These are phyloP conservation scores for Tephrocybe sp. DNA, from an alignment of 768 basidiomycete species.

Conservation along the genomic window DNA sequence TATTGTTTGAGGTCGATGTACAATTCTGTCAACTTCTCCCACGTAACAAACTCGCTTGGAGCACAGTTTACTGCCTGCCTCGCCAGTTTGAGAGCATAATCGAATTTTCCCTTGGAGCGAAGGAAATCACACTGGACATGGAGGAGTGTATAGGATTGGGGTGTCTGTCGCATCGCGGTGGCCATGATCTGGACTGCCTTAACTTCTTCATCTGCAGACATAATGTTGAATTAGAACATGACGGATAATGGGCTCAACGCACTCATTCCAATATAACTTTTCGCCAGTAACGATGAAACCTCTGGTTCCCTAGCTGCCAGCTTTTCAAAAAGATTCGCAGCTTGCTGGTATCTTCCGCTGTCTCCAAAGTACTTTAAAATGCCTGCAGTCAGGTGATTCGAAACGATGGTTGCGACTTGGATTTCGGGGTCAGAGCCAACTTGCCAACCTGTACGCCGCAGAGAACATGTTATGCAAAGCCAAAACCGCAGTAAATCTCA, in stretches of 20 bases:
- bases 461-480: not conserved
- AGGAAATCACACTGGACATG: conserved; percentile 96
- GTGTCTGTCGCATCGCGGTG: conserved; percentile 75
- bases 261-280: conserved; percentile 98
- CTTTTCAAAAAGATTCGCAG: conserved; percentile 94
- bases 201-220: conserved; percentile 85
- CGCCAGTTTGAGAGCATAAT: conserved; percentile 91
- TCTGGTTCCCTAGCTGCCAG: conserved; percentile 84
- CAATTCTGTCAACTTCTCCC: conserved; percentile 95
- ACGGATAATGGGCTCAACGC: conserved; percentile 28
- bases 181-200: conserved; percentile 96
- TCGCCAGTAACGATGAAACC: conserved; percentile 81
- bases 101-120: conserved; percentile 75
- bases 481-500: not conserved
- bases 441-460: conserved; percentile 75
- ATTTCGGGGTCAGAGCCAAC: conserved; percentile 98
- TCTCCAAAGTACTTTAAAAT: conserved; percentile 97
- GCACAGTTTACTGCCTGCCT: conserved; percentile 97
- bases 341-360: conserved; percentile 80
- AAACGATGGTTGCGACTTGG: conserved; percentile 94
- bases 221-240: not conserved
- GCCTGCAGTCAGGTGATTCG: conserved; percentile 93
- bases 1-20: conserved; percentile 90
- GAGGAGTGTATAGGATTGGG: conserved; percentile 90
- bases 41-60: conserved; percentile 97